A percentile compares a stretch with the other conserved stretches of the same genome.
Evolutionary conservation across 306 rosid species (phyloP).

Genomic region (Herpetospermum pedunculosum): DNA sequence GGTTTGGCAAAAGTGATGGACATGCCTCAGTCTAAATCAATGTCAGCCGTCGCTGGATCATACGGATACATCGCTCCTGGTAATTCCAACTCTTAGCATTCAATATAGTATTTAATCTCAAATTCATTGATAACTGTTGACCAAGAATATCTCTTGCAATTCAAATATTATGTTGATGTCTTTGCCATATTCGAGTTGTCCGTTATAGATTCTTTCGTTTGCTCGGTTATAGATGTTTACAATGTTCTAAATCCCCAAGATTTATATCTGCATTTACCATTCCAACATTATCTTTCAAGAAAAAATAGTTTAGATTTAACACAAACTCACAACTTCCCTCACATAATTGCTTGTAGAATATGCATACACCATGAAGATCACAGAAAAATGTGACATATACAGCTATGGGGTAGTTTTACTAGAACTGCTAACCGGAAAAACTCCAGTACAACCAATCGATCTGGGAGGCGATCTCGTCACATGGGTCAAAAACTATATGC

Average conservation of each 20-base stretch:
- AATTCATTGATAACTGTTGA: not conserved
- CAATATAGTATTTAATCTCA: not conserved
- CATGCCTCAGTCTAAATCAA: constrained; percentile 16
- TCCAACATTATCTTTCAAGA: not conserved
- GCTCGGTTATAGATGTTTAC: not conserved
- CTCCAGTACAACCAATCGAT: constrained; percentile 87
- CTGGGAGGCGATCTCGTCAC: constrained; percentile 91
- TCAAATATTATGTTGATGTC: not conserved
- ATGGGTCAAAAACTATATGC: constrained; percentile 44
- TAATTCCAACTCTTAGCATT: not conserved
- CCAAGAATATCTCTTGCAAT: not conserved
- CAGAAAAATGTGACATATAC: constrained; percentile 91
- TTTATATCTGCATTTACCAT: not conserved
- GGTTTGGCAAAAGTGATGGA: constrained; percentile 31
- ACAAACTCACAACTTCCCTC: not conserved
- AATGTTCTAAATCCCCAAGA: not conserved
- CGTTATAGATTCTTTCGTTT: not conserved
- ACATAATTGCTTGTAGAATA: constrained; percentile 48
- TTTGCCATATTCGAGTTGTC: not conserved
- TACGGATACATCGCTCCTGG: constrained; percentile 18
- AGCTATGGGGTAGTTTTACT: constrained; percentile 93
- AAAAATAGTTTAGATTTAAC: not conserved
- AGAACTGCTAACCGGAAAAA: constrained; percentile 74
- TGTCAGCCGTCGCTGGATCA: constrained; percentile 18
- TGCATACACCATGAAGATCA: constrained; percentile 96